Evolutionary conservation across 2,329 filamentous ascomycete species (phyloP), one percentile per base, ranked within the genome.

Genomic region (Dothistroma pini): DNA sequence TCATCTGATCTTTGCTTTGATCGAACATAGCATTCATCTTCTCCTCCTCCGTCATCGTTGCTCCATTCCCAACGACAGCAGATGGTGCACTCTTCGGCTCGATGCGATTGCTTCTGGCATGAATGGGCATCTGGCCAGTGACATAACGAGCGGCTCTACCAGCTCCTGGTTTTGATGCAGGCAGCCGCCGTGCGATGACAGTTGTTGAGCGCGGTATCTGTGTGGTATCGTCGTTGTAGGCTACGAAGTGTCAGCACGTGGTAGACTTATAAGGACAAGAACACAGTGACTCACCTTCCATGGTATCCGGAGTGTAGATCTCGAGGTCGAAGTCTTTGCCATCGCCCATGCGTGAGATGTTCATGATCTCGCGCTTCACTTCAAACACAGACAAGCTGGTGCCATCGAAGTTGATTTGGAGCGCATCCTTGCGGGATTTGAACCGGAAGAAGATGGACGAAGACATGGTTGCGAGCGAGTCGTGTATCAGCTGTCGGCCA

Each of bases 391-490:
- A 96, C 74, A 97, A 96, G 77, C 91, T 91, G 71, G 93, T 97
- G 74, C 95, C 95, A 78, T 99, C 93, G 77, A 99, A 97, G 74
- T 93, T 90, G 72, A 99, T 92, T 74, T 93, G 87, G 60, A 91
- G 91, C 63, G 92, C 91, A 75, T 97, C 95, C 81, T 92, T 97
- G 75, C 96, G 92, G 70, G 93, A 97, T 81, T 97, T 97, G 88
- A 99, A 99, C 81, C 96, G 96, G 90, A 97, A 99, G 80, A 97
- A 97, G 74, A 99, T 95, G 68, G 93, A 97, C 60, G 95, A 96
- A 75, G 91, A 86, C 93, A 97, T 97, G 73, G 73, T 86, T 80
- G 75, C 57, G 65, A 56, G 57, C 34, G 57, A 31, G 55, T 58
- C 57, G 22, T 47, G 29, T 41, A 32, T 38, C 48, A 53, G 29